Evolutionary conservation across 768 basidiomycete genomes (phyloP).

Genomic region (Paxillus ammoniavirescens): DNA sequence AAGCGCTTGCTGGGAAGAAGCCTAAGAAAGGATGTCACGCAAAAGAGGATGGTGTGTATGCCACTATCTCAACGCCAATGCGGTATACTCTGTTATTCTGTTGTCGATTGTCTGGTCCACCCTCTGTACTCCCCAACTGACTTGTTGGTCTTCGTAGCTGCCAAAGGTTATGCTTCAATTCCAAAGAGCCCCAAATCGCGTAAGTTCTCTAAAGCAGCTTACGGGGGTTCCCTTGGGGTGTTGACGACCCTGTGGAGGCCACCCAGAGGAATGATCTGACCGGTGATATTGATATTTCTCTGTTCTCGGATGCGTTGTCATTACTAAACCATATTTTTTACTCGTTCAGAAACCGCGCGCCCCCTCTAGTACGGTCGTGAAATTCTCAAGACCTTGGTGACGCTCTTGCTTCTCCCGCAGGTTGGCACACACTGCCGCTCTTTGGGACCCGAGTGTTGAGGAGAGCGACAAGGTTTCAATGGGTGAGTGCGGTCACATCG

Average conservation of each 20-base stretch:
- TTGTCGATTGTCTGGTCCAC: too few relatives aligned
- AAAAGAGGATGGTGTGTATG: constrained; percentile 2
- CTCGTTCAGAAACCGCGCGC: not conserved
- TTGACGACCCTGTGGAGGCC: constrained; percentile 79
- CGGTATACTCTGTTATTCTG: too few relatives aligned
- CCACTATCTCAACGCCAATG: not conserved
- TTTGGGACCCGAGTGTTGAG: constrained; percentile 54
- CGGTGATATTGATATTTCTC: constrained; percentile 11
- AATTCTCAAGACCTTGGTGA: constrained; percentile 68
- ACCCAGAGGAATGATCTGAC: constrained; percentile 8
- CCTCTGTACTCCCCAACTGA: too few relatives aligned
- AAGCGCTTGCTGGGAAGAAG: constrained; percentile 15
- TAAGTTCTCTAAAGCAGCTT: constrained; percentile 39
- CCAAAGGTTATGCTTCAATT: constrained; percentile 6
- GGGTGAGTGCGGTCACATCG: constrained; percentile 3
- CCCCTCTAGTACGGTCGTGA: constrained; percentile 25
- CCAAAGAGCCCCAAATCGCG: constrained; percentile 14
- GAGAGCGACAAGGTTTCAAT: constrained; percentile 9
- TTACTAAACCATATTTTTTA: too few relatives aligned
- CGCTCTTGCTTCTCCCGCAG: constrained; percentile 76
- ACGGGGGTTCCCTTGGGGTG: constrained; percentile 75
- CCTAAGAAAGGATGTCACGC: constrained; percentile 13
- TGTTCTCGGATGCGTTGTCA: too few relatives aligned
- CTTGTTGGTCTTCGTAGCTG: not conserved
- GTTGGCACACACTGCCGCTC: constrained; percentile 88